Evolutionary conservation across 306 rosid genomes (phyloP), one percentile per base, ranked within the genome.

Genomic region (Acacia melanoxylon): DNA sequence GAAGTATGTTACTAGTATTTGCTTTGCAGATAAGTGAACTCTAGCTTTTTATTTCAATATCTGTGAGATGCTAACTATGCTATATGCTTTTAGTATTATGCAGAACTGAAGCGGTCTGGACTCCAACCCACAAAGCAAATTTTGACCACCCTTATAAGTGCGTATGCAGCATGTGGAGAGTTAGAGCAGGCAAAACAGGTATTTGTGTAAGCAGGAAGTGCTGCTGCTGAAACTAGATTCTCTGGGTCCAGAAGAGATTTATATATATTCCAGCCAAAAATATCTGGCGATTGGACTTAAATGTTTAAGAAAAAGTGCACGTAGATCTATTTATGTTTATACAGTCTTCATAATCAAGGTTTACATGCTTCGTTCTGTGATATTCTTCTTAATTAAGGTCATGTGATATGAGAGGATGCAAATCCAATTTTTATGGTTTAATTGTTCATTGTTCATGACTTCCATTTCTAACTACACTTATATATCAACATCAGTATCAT

Each of bases 131-230:
- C 91, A 20, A 87, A 85, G 87, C 89, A 88, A 19, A 59, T 89
- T 86, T 89, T 80, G 88, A 85, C 85, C 87, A 88, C 91, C 49
- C 97, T 92, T 71, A 72, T 94, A 80, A 86, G 89, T 77, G 92
- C 91, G 58, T 92, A 90, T 83, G 91, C 94, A 78, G 77, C 84
- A 45, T 85, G 87, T 76, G 98, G 97, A 86, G 91, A 84, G 83
- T 81, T 88, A 83, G 93, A 92, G 81, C 90, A 92, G 85, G 97
- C 92, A 78, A 94, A 92, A 87, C 89, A 90, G 95, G 98, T 94
- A 86, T 63, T 49, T 68, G 8, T 56, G 54, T 74, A 29, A 42
- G 83, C 77, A 58, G 75, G 68, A 17, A 85, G 70, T 72, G 82
- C 80, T 67, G 42, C 80, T 42, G 51, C 68, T 77, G 49, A 42